These are phyloP conservation scores for Skeletonema tropicum DNA, from an alignment of 108 stramenopile species.

Conservation along the genomic window DNA sequence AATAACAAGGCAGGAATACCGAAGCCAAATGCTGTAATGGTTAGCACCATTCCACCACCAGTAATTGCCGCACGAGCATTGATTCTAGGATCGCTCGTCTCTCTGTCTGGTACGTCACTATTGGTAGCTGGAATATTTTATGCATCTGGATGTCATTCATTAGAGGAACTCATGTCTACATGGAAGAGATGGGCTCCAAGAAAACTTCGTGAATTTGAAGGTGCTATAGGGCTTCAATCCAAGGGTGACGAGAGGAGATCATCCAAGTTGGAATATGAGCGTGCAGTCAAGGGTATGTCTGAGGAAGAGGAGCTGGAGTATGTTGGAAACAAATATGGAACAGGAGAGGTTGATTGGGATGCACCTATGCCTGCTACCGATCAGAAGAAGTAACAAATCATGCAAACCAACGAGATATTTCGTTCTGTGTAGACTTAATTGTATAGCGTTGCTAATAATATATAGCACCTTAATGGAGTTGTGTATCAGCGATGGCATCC, in stretches of 20 bases:
- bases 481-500: neutral
- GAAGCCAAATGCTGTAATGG: conserved; percentile 3
- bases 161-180: conserved; percentile 57
- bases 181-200: conserved; percentile 55
- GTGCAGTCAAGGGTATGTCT: conserved; percentile 67
- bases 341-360: conserved; percentile 41
- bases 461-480: neutral
- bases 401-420: neutral
- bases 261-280: conserved; percentile 33
- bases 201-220: conserved; percentile 43
- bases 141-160: conserved; percentile 51
- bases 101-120: conserved; percentile 43
- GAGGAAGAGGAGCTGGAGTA: conserved; percentile 78
- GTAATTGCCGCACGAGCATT: conserved; percentile 42
- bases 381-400: conserved; percentile 14
- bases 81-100: conserved; percentile 42
- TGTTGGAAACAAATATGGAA: conserved; percentile 55
- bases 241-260: conserved; percentile 38
- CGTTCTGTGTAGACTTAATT: neutral
- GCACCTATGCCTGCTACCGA: neutral
- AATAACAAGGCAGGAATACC: neutral
- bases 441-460: conserved; percentile 3
- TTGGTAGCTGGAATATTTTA: conserved; percentile 45
- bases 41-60: conserved; percentile 25
- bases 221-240: conserved; percentile 41